Evolutionary conservation across 345 rosid species (phyloP), one percentile per base, ranked within the genome.

Genomic region (Eucalyptus polyanthemos): DNA sequence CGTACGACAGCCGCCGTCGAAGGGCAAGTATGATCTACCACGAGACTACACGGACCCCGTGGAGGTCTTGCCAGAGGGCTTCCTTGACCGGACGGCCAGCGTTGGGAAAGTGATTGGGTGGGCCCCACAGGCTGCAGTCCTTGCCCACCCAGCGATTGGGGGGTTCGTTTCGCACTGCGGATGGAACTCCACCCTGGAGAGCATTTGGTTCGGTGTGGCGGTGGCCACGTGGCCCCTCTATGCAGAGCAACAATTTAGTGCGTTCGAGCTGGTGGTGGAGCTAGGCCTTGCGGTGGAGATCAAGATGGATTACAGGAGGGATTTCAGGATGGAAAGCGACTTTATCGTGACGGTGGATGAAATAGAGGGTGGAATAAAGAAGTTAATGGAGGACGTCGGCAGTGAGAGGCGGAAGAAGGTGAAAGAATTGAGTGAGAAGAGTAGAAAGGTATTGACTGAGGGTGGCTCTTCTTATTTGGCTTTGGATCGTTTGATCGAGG

Each of bases 121-220:
- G 97, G 95, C 96, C 16, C 97, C 96, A 31, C 91, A 90, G 21
- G 86, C 40, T 6, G 58, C 44, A 11, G 62, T 89, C 3, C 80
- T 89, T 25, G 91, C 88, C n/a, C 80, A 69, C 22, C 80, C 40
- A 1, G 80, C 80, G 40, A 31, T 67, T 31, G 80, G 40, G 80
- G 80, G 80, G 0, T 67, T 67, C 80, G 21, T 31, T 17, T 67
- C 80, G 21, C 80, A 67, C 80, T 67, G 80, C 1, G 80, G 80
- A 7, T 93, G 96, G 96, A 94, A 95, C 83, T 95, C 97, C 3
- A 91, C 53, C 1, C 31, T 95, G 6, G 96, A 95, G 90, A 93
- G 94, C 40, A 62, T 95, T 19, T 94, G 96, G 97, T 92, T 91
- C 29, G 96, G 94, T 5, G 94, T 94, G 50, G 97, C 95, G 2